Base-by-base conservation (phyloP, 164 flowering plant genomes). In the Dillenia turbinata region DNA sequence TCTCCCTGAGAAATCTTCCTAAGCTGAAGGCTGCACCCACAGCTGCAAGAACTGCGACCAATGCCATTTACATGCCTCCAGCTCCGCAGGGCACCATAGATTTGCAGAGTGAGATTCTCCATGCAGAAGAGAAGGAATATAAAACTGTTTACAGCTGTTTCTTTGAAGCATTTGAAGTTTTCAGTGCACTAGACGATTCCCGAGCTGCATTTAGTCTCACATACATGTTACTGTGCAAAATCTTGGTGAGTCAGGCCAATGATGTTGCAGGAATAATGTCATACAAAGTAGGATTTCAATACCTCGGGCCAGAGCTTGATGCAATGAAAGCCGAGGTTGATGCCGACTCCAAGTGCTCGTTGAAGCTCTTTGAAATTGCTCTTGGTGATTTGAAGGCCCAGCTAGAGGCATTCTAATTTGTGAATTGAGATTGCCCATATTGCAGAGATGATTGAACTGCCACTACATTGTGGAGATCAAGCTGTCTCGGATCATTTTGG, bases 151-250 rank as follows among this genome's bases (percentile, higher is more conserved):
- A 83, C 67, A 85, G 87, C 66, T 85, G 83, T 50, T 85, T 85
- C 81, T 83, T 83, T 65, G 88, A 85, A 75, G 90, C 90, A n/a
- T 85, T 83, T 71, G 90, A 85, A 68, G 79, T 86, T 14, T 83
- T 83, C 72, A 83, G 81, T 68, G 85, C 90, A 48, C 82, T 85
- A 54, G 90, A 80, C 61, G 87, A 85, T 46, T 80, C 87, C 3
- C 63, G 83, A 44, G 90, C 90, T 26, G 79, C 75, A 9, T 83
- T 78, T 55, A 79, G 85, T 57, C 81, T 77, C 14, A 85, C 82
- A 64, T 81, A 85, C 57, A 82, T 83, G 89, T 45, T 85, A 66
- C 61, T 82, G 61, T 82, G 87, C 75, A 85, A 83, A 68, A 83
- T 85, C 14, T 82, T 85, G 89, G 87, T 83, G 62, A 81, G 65